Conservation (phyloP, 441 rosid genomes). For the Erodium trifolium region DNA sequence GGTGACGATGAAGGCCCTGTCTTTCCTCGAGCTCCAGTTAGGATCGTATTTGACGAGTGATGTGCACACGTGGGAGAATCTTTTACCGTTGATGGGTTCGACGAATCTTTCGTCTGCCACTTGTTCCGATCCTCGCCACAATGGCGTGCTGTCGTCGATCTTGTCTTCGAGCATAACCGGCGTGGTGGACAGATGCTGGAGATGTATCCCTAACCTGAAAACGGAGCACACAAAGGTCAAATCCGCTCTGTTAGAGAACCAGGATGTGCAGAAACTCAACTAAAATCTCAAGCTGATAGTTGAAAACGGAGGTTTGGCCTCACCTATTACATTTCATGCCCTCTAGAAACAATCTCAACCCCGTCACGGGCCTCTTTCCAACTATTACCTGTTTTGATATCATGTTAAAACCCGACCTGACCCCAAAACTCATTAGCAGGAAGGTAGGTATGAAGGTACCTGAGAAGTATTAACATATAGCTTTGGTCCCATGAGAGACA, state of each 20-base stretch:
- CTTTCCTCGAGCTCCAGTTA: conserved; percentile 28
- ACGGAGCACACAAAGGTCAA: no score
- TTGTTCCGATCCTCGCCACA: conserved; percentile 65
- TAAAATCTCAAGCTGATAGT: no score
- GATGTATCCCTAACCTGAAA: conserved; percentile 63
- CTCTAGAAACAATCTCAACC: conserved; percentile 75
- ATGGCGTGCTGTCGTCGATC: conserved; percentile 32
- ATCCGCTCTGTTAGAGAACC: no score
- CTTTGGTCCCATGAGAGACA: conserved; percentile 78
- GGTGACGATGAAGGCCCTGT: conserved; percentile 60
- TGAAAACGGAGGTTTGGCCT: no score
- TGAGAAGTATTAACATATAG: conserved; percentile 40
- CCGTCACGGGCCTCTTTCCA: conserved; percentile 58
- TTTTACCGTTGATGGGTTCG: conserved; percentile 50
- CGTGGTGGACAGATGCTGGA: conserved; percentile 54
- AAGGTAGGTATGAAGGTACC: neutral
- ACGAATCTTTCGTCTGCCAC: conserved; percentile 31
- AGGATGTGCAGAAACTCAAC: no score
- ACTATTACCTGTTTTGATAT: conserved; percentile 38
- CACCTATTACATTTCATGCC: conserved; percentile 90
- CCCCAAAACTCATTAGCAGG: conserved; percentile 17
- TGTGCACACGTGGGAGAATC: conserved; percentile 61
- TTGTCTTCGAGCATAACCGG: conserved; percentile 45
- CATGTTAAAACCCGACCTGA: no score
- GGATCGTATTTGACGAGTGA: conserved; percentile 62